Base-by-base conservation (phyloP, 2,329 filamentous ascomycete genomes). In the Massarina eburnea region DNA sequence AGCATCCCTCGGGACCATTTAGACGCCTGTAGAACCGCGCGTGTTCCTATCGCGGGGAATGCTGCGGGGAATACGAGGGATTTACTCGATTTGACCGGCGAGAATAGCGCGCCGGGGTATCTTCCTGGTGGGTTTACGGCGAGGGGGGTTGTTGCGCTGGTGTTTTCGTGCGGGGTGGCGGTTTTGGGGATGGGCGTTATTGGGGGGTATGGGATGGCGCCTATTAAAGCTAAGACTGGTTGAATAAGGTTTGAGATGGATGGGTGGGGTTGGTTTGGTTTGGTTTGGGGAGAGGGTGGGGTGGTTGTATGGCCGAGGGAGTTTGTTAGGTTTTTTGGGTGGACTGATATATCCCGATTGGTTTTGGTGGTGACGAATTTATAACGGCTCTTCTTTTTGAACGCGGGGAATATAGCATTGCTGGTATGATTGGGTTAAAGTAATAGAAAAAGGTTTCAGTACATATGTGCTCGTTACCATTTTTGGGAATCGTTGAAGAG, bases 61-160 rank as follows among this genome's bases (percentile, higher is more conserved):
- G 89, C 89, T 0, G 89, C 88, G 0, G 89, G 78, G 0, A 90
- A 91, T 59, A 84, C 80, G 0, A 65, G 70, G 0, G 70, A 92
- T 54, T 71, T 82, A 8, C 70, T 88, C 0, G 80, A 94, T 51
- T 27, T 71, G 30, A 52, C 14, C 0, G 67, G 67, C 8, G 60
- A 86, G 64, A 85, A 84, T 45, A 70, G 62, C 27, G 74, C 78
- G 2, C 79, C 82, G 0, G 68, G 67, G 0, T 76, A 72, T 34
- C 62, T 92, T 14, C 87, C 88, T 0, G 76, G 73, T 1, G 88
- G 88, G 1, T 91, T 91, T 65, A 89, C 85, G 0, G 67, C 83
- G 0, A 77, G 79, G 27, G 89, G 89, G 7, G 86, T 88, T 34
- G 80, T 90, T 1, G 89, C 89, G 9, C 71, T 94, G 55, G 84